Percentiles rank a stretch among this genome's conserved stretches.
Conservation (phyloP, 2,329 filamentous ascomycete genomes). For the Cladosporium colombiae region DNA sequence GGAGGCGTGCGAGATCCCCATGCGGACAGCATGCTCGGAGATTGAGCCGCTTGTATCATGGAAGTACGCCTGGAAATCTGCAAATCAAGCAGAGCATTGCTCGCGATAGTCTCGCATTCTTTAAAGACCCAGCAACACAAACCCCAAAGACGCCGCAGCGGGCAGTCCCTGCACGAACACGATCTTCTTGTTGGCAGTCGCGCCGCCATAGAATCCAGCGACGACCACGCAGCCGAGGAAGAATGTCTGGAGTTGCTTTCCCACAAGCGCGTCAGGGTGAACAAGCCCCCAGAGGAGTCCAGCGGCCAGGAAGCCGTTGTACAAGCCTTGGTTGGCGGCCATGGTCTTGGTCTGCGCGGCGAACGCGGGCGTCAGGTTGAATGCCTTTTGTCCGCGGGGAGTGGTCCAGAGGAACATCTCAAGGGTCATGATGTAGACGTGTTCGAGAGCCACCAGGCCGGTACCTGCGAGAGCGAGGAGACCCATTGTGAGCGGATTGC, state of each 20-base stretch:
- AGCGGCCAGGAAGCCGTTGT: not conserved
- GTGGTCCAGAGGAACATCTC: conserved; percentile 3
- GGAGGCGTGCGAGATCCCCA: too few relatives aligned
- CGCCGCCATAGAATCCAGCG: not conserved
- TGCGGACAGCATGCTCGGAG: too few relatives aligned
- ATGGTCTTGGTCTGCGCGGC: not conserved
- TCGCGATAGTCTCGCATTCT: not conserved
- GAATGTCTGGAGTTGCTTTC: not conserved
- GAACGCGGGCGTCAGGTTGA: not conserved
- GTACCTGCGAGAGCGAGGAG: not conserved
- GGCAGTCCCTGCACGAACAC: not conserved
- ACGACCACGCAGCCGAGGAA: not conserved
- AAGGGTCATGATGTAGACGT: conserved; percentile 1
- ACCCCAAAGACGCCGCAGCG: not conserved
- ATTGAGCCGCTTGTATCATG: too few relatives aligned
- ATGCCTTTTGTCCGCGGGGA: not conserved
- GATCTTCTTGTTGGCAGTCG: not conserved
- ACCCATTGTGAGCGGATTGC: not conserved
- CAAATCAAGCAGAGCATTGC: not conserved
- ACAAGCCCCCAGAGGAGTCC: not conserved
- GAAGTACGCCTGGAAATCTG: not conserved
- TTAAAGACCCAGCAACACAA: not conserved
- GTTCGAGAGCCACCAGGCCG: not conserved
- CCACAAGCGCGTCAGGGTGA: not conserved
- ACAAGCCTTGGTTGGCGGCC: not conserved